Conservation (phyloP, 768 basidiomycete species). For the Lactarius sp. region DNA sequence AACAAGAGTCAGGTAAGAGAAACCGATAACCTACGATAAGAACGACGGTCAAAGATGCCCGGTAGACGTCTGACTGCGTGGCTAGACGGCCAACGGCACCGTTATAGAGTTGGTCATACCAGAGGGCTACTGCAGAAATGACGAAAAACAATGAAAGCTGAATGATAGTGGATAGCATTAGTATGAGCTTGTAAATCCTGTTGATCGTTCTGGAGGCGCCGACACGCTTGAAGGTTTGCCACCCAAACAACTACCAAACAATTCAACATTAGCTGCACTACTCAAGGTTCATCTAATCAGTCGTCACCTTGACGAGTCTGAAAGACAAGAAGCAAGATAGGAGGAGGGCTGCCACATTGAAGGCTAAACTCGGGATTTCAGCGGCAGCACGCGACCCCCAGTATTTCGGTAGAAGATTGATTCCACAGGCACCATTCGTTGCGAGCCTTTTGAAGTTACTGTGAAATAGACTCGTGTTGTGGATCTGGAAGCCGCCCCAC, state of each 20-base stretch:
- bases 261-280: background rate
- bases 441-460: conserved; percentile 51
- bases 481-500: conserved; percentile 69
- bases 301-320: conserved; percentile 63
- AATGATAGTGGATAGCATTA: conserved; percentile 63
- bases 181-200: conserved; percentile 66
- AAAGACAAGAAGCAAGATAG: conserved; percentile 63
- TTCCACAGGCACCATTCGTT: conserved; percentile 58
- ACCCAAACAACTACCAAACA: conserved; percentile 56
- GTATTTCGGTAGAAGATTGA: conserved; percentile 55
- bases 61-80: conserved; percentile 44
- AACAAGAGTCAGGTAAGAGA: conserved; percentile 5
- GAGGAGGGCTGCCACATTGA: conserved; percentile 58
- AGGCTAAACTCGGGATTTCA: conserved; percentile 59
- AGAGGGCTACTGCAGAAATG: conserved; percentile 59
- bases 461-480: conserved; percentile 54
- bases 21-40: conserved; percentile 47
- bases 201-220: conserved; percentile 72
- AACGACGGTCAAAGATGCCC: conserved; percentile 49
- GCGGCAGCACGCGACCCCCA: conserved; percentile 56
- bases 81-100: conserved; percentile 56
- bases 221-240: conserved; percentile 86
- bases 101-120: conserved; percentile 73
- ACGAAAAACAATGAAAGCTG: conserved; percentile 81
- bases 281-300: background rate